Conservation (phyloP, 805 yeast genomes). For the Pichia heedii region DNA sequence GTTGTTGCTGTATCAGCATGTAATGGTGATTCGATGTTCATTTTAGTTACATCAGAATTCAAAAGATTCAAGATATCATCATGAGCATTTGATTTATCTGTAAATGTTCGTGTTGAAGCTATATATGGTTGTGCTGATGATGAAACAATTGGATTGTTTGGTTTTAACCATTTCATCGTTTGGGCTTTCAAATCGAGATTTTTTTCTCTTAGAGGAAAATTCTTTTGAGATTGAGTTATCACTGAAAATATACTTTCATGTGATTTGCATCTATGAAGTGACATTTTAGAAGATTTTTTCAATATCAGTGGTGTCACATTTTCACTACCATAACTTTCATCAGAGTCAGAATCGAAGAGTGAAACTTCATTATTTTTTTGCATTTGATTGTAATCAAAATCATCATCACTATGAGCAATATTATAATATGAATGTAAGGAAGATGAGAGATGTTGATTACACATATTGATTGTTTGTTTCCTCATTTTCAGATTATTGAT, state of each 20-base stretch:
- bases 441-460: too few species aligned
- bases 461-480: too few species aligned
- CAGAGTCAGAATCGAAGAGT: conserved; percentile 9
- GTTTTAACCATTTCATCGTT: conserved; percentile 26
- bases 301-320: conserved; percentile 17
- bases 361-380: neutral
- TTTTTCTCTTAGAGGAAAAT: conserved; percentile 3
- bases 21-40: neutral
- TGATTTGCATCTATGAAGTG: conserved; percentile 17
- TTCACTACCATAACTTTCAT: conserved; percentile 19
- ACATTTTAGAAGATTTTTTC: conserved; percentile 7
- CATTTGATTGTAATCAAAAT: neutral
- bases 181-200: conserved; percentile 19
- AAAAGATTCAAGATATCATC: conserved; percentile 10
- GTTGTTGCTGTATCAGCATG: neutral
- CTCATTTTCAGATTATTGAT: too few species aligned
- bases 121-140: conserved; percentile 5
- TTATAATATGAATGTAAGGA: too few species aligned
- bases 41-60: conserved; percentile 7
- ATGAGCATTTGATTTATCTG: conserved; percentile 6
- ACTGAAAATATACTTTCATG: conserved; percentile 24
- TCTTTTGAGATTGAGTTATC: neutral
- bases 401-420: neutral
- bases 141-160: conserved; percentile 17
- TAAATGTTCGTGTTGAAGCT: neutral